A percentile compares a stretch with the other conserved stretches of the same genome.
Conservation (phyloP, 2,329 filamentous ascomycete species). For the Botryosphaeria dothidea region DNA sequence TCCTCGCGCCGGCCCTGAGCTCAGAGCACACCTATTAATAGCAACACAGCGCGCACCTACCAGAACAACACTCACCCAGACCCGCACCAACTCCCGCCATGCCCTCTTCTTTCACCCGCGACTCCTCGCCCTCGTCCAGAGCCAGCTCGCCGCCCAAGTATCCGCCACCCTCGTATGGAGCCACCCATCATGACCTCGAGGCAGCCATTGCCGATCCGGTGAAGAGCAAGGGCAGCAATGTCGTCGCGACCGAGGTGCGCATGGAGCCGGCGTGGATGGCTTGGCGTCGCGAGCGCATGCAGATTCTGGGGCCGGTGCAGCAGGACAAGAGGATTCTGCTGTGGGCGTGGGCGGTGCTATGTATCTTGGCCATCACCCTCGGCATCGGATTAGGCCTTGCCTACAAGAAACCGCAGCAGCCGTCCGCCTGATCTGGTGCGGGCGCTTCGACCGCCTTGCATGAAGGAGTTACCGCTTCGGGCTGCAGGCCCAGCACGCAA, state of each 20-base stretch:
- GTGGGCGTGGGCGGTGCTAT: conserved; percentile 9
- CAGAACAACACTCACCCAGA: neutral
- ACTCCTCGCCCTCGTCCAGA: neutral
- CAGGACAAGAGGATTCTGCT: conserved; percentile 15
- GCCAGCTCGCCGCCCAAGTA: conserved; percentile 6
- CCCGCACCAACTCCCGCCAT: neutral
- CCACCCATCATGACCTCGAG: neutral
- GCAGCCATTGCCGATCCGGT: neutral
- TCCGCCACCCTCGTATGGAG: conserved; percentile 3
- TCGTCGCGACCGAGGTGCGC: neutral
- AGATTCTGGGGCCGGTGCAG: conserved; percentile 8
- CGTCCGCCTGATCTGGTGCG: neutral
- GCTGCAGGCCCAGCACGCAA: neutral
- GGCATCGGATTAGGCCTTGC: conserved; percentile 8
- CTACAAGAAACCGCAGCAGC: neutral
- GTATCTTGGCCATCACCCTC: conserved; percentile 8
- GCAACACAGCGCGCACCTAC: neutral
- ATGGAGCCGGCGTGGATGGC: conserved; percentile 14
- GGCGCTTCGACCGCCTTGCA: neutral
- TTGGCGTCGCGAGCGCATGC: conserved; percentile 13
- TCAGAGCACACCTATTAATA: neutral
- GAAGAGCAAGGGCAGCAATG: neutral
- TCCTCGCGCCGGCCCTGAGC: neutral
- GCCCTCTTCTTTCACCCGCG: neutral
- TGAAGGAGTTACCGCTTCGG: neutral